A percentile compares a stretch with the other conserved stretches of the same genome.
Evolutionary conservation across 805 yeast genomes (phyloP).

Genomic region (Sporopachydermia lactativora): DNA sequence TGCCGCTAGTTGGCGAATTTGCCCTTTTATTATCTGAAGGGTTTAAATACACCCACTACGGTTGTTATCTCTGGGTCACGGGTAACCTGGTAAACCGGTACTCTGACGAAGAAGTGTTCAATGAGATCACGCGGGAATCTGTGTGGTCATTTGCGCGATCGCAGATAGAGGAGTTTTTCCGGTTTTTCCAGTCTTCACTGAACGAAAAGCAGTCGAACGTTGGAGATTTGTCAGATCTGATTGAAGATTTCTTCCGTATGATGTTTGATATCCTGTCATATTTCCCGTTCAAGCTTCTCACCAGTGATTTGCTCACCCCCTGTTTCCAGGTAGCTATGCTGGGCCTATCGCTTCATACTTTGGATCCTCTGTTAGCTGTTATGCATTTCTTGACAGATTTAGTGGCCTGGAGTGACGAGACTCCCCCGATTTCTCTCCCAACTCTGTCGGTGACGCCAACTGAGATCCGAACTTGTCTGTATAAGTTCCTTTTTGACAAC

Average conservation of each 20-base stretch:
- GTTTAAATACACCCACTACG: conserved; percentile 52
- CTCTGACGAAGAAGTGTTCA: conserved; percentile 39
- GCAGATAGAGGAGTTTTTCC: conserved; percentile 47
- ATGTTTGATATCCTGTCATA: conserved; percentile 64
- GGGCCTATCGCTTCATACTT: conserved; percentile 44
- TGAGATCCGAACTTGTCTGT: conserved; percentile 35
- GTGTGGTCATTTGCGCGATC: conserved; percentile 64
- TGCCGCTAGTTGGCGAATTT: conserved; percentile 46
- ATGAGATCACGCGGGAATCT: conserved; percentile 36
- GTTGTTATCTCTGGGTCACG: conserved; percentile 84
- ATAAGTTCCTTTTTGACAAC: conserved; percentile 31
- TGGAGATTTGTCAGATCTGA: conserved; percentile 41
- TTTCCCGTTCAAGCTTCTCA: conserved; percentile 42
- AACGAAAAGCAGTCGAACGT: conserved; percentile 3
- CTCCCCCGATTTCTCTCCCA: conserved; percentile 62
- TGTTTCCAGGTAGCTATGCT: conserved; percentile 45
- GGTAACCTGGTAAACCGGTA: conserved; percentile 63
- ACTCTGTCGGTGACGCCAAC: conserved; percentile 34
- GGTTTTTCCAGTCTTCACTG: conserved; percentile 6
- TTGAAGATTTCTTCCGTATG: conserved; percentile 82
- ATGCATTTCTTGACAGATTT: conserved; percentile 73
- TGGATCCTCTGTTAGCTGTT: conserved; percentile 54
- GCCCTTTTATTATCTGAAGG: conserved; percentile 58
- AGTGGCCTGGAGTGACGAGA: conserved; percentile 68
- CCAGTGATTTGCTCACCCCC: conserved; percentile 24